Evolutionary conservation across 1,284 basidiomycete species (phyloP), one percentile per base, ranked within the genome.

Genomic region (Amylostereum areolatum): DNA sequence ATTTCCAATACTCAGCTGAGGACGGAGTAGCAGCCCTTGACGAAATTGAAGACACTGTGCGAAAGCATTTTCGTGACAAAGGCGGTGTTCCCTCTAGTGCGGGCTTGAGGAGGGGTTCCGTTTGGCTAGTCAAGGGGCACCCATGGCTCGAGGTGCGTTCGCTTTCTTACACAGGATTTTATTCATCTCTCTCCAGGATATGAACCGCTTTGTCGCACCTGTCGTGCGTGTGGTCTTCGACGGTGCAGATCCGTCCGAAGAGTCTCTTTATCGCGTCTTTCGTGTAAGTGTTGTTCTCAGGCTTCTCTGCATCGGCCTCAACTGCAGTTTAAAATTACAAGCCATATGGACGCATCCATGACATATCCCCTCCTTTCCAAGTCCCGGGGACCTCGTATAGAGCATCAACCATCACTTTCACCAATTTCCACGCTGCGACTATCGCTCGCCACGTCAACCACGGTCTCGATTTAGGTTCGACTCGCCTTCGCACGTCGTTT

Each of bases 361-460:
- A 89, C 54, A 75, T 97, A 32, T 67, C 71, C 1, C 72, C 78
- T 6, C 83, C 89, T 3, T 59, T 69, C 9, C 78, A 86, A 1
- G 81, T 79, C 2, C 77, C 87, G 8, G 69, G 83, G 9, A 88
- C 90, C n/a, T 74, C 73, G 7, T 75, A 81, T 27, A 83, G 90
- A 27, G 86, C 71, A 30, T 76, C 84, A 12, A 77, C 69, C 6
- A 71, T 96, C 28, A 70, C 68, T 1, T 96, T 83, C 63, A 69
- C 74, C 1, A 71, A 77, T 28, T 58, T 89, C 28, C 80, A 81
- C 25, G 78, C 88, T 1, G 89, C 94, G 1, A 80, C 88, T 0
- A 80, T 87, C 34, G 93, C 94, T 0, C 85, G 87, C 46, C 97
- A 97, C 63, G 86, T 84, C 51, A 68, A 94, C 1, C 90, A 98